Evolutionary conservation across 352 stramenopile genomes (phyloP).

Genomic region (Pythium grandisporangium): DNA sequence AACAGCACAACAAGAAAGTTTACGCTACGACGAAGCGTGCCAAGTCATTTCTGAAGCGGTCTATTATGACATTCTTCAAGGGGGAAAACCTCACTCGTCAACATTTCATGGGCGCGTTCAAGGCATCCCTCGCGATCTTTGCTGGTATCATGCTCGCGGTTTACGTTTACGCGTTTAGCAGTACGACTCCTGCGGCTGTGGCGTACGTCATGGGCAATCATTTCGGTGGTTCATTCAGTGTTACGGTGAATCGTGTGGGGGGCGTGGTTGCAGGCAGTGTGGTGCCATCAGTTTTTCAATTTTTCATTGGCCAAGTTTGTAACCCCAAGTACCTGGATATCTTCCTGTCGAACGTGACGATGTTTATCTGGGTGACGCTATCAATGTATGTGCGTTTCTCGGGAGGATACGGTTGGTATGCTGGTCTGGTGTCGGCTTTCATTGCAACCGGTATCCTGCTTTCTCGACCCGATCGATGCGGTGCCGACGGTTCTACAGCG

Average conservation of each 20-base stretch:
- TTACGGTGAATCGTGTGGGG: conserved; percentile 76
- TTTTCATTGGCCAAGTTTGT: conserved; percentile 75
- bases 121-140: conserved; percentile 50
- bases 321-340: conserved; percentile 22
- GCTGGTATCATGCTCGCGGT: conserved; percentile 57
- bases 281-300: conserved; percentile 76
- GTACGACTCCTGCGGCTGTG: conserved; percentile 43
- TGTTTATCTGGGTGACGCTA: conserved; percentile 66
- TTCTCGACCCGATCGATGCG: conserved; percentile 48
- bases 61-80: conserved; percentile 39
- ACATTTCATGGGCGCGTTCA: conserved; percentile 32
- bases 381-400: conserved; percentile 75
- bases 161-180: conserved; percentile 68
- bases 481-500: conserved; percentile 24
- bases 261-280: conserved; percentile 77
- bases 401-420: conserved; percentile 59
- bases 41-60: conserved; percentile 32
- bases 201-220: conserved; percentile 77
- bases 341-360: conserved; percentile 32
- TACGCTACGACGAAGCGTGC: conserved; percentile 35
- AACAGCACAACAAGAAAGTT: conserved; percentile 49
- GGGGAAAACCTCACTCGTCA: conserved; percentile 29
- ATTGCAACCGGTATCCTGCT: conserved; percentile 56
- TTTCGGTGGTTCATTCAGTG: conserved; percentile 68
- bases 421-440: conserved; percentile 63